Percentiles rank a stretch among this genome's conserved stretches.
Conservation (phyloP, 2,329 filamentous ascomycete genomes). For the Elsinoe fawcettii region DNA sequence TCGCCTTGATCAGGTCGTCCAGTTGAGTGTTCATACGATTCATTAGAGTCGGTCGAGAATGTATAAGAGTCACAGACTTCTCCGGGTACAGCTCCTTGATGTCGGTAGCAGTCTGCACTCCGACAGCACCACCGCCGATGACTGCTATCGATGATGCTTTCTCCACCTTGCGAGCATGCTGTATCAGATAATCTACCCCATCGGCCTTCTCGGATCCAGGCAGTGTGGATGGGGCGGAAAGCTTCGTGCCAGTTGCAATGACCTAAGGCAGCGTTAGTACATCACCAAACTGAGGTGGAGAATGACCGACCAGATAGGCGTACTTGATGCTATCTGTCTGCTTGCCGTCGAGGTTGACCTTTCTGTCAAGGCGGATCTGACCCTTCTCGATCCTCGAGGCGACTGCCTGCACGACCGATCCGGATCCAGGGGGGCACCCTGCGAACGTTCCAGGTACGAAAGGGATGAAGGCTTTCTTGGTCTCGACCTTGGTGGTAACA, state of each 20-base stretch:
- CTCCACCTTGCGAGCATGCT: constrained; percentile 7
- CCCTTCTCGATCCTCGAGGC: constrained; percentile 3
- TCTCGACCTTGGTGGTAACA: constrained; percentile 13
- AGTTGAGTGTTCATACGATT: constrained; percentile 42
- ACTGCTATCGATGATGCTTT: constrained; percentile 17
- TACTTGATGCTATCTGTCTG: constrained; percentile 8
- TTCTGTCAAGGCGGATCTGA: constrained; percentile 9
- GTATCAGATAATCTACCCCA: constrained; percentile 13
- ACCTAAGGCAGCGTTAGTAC: background rate
- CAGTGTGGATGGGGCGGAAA: constrained; percentile 14
- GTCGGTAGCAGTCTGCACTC: constrained; percentile 55
- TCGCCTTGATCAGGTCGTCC: constrained; percentile 33
- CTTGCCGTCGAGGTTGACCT: constrained; percentile 2
- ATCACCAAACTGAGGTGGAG: background rate
- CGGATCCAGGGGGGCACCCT: constrained; percentile 6
- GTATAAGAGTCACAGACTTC: constrained; percentile 51
- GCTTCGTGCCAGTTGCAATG: constrained; percentile 15
- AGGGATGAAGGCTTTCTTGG: constrained; percentile 17
- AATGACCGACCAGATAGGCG: constrained; percentile 10
- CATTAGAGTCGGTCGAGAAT: constrained; percentile 49
- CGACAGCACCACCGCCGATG: constrained; percentile 52
- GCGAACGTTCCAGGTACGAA: constrained; percentile 10
- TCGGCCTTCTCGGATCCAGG: constrained; percentile 14
- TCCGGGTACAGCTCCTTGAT: constrained; percentile 49
- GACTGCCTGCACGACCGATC: constrained; percentile 8